Percentiles rank a stretch among this genome's conserved stretches.
phyloP scores from a whole-genome alignment of 306 rosid species.

The Dryas octopetala region DNA sequence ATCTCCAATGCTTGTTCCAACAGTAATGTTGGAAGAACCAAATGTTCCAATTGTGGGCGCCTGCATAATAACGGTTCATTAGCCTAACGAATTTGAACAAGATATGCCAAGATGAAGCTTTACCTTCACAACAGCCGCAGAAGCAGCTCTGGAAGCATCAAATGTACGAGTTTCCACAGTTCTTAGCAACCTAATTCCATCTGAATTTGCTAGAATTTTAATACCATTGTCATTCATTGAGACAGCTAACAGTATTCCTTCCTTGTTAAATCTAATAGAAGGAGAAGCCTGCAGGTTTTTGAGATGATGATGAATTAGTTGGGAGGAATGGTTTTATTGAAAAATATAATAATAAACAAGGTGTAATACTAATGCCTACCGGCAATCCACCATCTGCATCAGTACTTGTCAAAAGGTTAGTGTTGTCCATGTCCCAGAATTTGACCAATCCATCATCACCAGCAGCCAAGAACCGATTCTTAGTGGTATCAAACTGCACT shows the following conservation, averaged over 20 bases:
- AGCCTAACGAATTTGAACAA: constrained; percentile 15
- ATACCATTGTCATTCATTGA: constrained; percentile 84
- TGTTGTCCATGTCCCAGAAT: constrained; percentile 98
- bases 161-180: constrained; percentile 76
- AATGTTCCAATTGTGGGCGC: constrained; percentile 60
- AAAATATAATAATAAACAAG: background rate
- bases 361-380: constrained; percentile 52
- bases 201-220: constrained; percentile 84
- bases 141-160: constrained; percentile 88
- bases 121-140: constrained; percentile 91
- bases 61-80: constrained; percentile 48
- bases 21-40: constrained; percentile 59
- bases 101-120: constrained; percentile 21
- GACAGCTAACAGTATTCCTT: constrained; percentile 85
- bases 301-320: constrained; percentile 38
- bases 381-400: constrained; percentile 89
- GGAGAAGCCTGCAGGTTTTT: constrained; percentile 79
- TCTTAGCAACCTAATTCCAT: constrained; percentile 83
- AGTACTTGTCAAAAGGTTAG: constrained; percentile 50
- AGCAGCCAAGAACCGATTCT: constrained; percentile 89
- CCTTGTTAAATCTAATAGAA: constrained; percentile 90
- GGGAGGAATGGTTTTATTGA: constrained; percentile 13
- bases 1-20: constrained; percentile 84
- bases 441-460: constrained; percentile 82
- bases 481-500: constrained; percentile 98